Evolutionary conservation across 106 monocot genomes (phyloP).

Genomic region (Dendrobium chrysotoxum): DNA sequence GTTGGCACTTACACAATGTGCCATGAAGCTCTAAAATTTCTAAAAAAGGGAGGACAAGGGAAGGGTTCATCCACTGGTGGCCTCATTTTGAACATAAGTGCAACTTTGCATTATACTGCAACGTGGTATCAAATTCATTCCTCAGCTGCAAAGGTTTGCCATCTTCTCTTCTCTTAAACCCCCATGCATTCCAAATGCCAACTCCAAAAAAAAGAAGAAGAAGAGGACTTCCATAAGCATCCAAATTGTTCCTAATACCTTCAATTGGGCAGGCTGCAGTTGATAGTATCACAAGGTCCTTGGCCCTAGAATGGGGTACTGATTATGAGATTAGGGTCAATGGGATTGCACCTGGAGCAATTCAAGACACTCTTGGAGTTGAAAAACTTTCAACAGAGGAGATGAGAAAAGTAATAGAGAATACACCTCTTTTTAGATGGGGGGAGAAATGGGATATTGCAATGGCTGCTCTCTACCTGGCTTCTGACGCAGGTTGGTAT

Average conservation of each 20-base stretch:
- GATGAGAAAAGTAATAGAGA: conserved; percentile 20
- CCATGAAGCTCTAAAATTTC: conserved; percentile 68
- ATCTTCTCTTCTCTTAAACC: background rate
- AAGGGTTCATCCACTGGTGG: conserved; percentile 51
- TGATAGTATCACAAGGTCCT: conserved; percentile 76
- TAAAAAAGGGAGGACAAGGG: conserved; percentile 62
- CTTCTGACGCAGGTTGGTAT: conserved; percentile 67
- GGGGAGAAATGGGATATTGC: conserved; percentile 86
- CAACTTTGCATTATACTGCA: conserved; percentile 82
- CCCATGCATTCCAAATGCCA: no score
- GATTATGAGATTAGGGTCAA: conserved; percentile 43
- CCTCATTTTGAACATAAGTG: conserved; percentile 75
- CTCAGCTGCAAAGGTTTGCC: conserved; percentile 73
- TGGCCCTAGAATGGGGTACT: conserved; percentile 87
- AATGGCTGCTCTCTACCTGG: conserved; percentile 75
- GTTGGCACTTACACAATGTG: conserved; percentile 87
- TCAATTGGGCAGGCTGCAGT: conserved; percentile 54
- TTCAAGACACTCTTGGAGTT: conserved; percentile 63
- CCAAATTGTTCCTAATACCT: no score
- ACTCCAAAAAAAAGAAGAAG: no score
- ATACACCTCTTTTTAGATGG: conserved; percentile 33
- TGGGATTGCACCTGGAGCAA: conserved; percentile 74
- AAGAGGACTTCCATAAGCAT: no score
- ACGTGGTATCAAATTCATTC: conserved; percentile 86
- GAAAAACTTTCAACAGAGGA: conserved; percentile 72